A percentile compares a stretch with the other conserved stretches of the same genome.
Evolutionary conservation across 306 rosid genomes (phyloP).

Genomic region (Quercus wislizeni): DNA sequence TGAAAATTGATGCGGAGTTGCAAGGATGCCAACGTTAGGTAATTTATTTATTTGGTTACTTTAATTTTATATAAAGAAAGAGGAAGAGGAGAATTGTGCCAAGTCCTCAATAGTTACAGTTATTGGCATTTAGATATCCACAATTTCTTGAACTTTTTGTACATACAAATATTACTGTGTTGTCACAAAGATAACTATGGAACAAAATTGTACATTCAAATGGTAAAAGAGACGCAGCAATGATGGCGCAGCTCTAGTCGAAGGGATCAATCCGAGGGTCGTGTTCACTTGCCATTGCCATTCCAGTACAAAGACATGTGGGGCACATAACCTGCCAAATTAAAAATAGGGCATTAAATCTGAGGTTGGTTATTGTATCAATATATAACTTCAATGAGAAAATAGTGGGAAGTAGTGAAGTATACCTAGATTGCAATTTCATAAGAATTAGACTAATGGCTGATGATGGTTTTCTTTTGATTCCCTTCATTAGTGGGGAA

Average conservation of each 20-base stretch:
- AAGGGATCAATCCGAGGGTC: constrained; percentile 96
- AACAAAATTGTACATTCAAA: background rate
- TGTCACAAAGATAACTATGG: background rate
- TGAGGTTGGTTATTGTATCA: background rate
- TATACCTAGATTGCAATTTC: no score
- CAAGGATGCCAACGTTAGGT: background rate
- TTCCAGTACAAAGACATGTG: constrained; percentile 97
- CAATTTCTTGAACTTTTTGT: background rate
- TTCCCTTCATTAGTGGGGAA: background rate
- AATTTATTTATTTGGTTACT: background rate
- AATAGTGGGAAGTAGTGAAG: background rate
- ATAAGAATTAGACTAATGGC: background rate
- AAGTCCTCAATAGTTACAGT: background rate
- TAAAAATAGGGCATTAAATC: background rate
- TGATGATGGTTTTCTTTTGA: background rate
- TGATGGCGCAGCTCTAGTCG: constrained; percentile 37
- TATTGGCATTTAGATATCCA: background rate
- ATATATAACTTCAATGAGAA: background rate
- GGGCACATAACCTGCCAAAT: constrained; percentile 93
- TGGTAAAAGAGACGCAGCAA: background rate
- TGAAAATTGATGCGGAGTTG: background rate
- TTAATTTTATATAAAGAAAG: background rate
- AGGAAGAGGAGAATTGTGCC: background rate
- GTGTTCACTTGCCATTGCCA: constrained; percentile 99
- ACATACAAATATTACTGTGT: background rate